Evolutionary conservation across 2,329 filamentous ascomycete genomes (phyloP).

Genomic region (Paradendryphiella salina): DNA sequence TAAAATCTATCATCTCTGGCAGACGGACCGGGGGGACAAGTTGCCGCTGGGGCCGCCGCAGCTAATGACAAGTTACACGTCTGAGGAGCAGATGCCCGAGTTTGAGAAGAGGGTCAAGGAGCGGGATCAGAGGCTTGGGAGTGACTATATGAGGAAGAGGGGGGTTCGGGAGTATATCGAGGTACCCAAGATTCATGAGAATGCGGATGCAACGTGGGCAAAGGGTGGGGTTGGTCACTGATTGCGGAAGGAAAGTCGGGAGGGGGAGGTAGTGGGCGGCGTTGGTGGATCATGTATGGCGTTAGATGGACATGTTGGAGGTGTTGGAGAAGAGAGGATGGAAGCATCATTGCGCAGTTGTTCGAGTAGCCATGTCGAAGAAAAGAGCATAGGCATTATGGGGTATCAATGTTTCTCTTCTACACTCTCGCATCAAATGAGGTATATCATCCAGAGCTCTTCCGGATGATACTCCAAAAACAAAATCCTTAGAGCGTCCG

Average conservation of each 20-base stretch:
- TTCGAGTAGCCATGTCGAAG: no score
- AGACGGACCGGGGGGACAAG: conserved; percentile 72
- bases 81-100: conserved; percentile 53
- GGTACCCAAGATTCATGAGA: conserved; percentile 52
- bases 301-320: background rate
- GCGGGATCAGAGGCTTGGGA: conserved; percentile 59
- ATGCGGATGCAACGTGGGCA: conserved; percentile 56
- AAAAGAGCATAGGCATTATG: background rate
- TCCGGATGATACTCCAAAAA: no score
- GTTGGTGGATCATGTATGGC: background rate
- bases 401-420: background rate
- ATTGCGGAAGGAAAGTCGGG: no score
- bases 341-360: no score
- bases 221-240: conserved; percentile 25
- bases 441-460: no score
- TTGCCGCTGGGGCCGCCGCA: conserved; percentile 64
- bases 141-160: conserved; percentile 57
- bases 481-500: background rate
- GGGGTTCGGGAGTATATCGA: conserved; percentile 58
- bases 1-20: conserved; percentile 86
- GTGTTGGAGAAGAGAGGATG: background rate
- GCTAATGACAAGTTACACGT: conserved; percentile 66
- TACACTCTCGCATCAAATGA: no score
- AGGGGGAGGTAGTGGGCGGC: background rate
- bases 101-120: conserved; percentile 53